Conservation (phyloP, 768 basidiomycete genomes). For the Termitomyces sp. region DNA sequence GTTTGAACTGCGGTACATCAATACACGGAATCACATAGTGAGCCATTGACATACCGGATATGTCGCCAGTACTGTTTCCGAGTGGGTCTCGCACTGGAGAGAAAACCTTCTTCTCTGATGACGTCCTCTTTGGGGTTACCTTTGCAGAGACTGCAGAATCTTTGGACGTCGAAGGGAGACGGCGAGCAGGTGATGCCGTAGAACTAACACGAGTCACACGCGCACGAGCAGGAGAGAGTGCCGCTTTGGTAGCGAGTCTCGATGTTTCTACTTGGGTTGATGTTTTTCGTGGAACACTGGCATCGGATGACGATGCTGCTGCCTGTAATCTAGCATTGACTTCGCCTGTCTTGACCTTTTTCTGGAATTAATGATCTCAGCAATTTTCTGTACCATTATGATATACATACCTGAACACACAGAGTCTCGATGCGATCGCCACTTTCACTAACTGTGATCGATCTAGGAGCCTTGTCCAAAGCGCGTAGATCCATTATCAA, state of each 20-base stretch:
- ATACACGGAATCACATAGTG: background rate
- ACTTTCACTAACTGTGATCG: conserved; percentile 44
- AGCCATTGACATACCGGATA: conserved; percentile 23
- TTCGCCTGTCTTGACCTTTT: conserved; percentile 16
- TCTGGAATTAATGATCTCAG: conserved; percentile 8
- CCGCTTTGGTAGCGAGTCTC: background rate
- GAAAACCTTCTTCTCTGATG: conserved; percentile 27
- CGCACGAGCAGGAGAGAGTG: conserved; percentile 12
- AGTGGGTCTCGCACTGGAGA: conserved; percentile 38
- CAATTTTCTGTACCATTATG: background rate
- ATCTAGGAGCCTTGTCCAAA: conserved; percentile 61
- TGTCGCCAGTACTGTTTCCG: conserved; percentile 29
- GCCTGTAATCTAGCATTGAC: conserved; percentile 15
- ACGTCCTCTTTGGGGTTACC: conserved; percentile 6
- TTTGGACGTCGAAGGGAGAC: conserved; percentile 19
- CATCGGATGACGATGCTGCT: background rate
- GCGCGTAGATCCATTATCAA: conserved; percentile 61
- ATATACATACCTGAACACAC: conserved; percentile 49
- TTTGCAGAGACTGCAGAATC: conserved; percentile 9
- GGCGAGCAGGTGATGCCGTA: conserved; percentile 20
- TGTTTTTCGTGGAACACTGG: conserved; percentile 10
- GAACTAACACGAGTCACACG: conserved; percentile 12
- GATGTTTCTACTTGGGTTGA: conserved; percentile 11
- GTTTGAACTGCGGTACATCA: conserved; percentile 19
- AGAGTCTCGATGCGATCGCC: conserved; percentile 49